Evolutionary conservation across 164 flowering plant genomes (phyloP).

Genomic region (Platanus orientalis): DNA sequence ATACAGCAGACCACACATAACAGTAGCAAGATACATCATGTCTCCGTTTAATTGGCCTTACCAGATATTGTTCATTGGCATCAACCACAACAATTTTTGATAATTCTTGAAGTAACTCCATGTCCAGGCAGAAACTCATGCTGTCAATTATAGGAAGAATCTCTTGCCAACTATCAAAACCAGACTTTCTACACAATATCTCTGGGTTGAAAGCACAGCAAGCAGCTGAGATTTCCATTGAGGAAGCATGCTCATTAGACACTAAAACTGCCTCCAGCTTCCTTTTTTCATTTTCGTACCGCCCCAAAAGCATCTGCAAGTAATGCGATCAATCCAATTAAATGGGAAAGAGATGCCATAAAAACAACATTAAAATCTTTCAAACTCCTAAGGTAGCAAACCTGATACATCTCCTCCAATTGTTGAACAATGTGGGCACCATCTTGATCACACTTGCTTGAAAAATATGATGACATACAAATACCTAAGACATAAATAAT

Average conservation of each 20-base stretch:
- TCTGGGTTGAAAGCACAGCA: conserved; percentile 56
- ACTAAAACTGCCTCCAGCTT: conserved; percentile 28
- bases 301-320: conserved; percentile 49
- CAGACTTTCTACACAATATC: conserved; percentile 28
- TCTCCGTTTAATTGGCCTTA: conserved; percentile 19
- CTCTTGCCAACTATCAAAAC: conserved; percentile 47
- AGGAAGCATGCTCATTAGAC: conserved; percentile 13
- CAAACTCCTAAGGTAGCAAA: conserved; percentile 10
- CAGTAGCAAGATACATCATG: neutral
- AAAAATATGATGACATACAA: conserved; percentile 51
- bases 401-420: conserved; percentile 70
- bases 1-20: neutral
- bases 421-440: conserved; percentile 25
- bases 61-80: conserved; percentile 24
- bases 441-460: conserved; percentile 32
- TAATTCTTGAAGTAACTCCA: conserved; percentile 49
- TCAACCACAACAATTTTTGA: conserved; percentile 36
- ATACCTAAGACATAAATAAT: conserved; percentile 37
- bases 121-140: conserved; percentile 56
- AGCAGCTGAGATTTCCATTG: conserved; percentile 15
- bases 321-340: conserved; percentile 1
- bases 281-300: conserved; percentile 48
- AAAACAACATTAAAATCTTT: neutral
- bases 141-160: conserved; percentile 45
- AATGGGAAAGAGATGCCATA: neutral